Conservation (phyloP, 306 rosid genomes). For the Rubus parviflorus region DNA sequence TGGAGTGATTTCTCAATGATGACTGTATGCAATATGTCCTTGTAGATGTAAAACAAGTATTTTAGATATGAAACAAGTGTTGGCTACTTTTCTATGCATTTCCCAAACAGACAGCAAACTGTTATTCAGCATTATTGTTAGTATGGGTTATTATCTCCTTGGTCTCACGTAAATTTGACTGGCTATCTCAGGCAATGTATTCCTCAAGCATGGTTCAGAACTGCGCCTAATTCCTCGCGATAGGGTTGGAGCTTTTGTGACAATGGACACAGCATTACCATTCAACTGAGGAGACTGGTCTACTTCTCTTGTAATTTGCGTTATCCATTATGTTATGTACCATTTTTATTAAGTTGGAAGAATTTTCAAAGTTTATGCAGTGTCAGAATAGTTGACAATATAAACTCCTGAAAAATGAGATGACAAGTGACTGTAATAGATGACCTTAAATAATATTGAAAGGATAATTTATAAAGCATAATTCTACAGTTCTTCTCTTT, state of each 20-base stretch:
- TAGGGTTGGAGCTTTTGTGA: constrained; percentile 50
- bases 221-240: constrained; percentile 65
- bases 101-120: background rate
- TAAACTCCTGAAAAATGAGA: background rate
- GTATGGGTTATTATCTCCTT: background rate
- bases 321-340: constrained; percentile 2
- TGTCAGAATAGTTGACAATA: background rate
- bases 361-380: background rate
- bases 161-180: constrained; percentile 1
- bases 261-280: constrained; percentile 14
- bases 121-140: background rate
- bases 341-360: background rate
- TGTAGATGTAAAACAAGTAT: background rate
- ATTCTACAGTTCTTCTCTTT: background rate
- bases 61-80: background rate
- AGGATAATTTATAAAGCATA: background rate
- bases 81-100: background rate
- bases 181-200: constrained; percentile 49
- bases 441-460: constrained; percentile 1
- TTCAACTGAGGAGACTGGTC: constrained; percentile 12
- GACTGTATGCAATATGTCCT: background rate
- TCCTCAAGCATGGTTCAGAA: constrained; percentile 67
- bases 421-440: constrained; percentile 1
- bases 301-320: background rate
- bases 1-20: background rate